Evolutionary conservation across 495 filamentous ascomycete species (phyloP), one percentile per base, ranked within the genome.

Genomic region (Daldinia loculata): DNA sequence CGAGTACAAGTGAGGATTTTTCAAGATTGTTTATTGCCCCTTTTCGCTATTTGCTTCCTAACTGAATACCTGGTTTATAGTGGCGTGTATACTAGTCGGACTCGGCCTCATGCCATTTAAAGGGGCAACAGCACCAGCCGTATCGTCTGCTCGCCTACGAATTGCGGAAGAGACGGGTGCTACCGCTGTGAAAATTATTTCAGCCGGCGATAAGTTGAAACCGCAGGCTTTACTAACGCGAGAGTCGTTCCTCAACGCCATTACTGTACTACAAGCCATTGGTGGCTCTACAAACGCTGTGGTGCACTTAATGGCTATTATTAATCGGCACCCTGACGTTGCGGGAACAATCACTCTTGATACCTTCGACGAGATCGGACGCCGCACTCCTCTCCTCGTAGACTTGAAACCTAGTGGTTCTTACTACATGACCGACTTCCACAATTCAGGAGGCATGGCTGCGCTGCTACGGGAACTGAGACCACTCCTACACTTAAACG

Each of bases 381-480:
- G 83, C 15, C 80, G 71, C 7, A 89, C 87, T 0, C 89, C 89
- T 0, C 76, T 92, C 0, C 77, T 92, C 2, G 80, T 91, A 4
- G 89, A 91, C 70, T 79, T 92, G 14, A 92, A 92, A 62, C 89
- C 89, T 4, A 89, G 87, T 63, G 89, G 89, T 4, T 82, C 87
- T 17, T 89, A 90, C 61, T 92, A 92, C 78, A 91, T 91, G 89
- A 87, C 85, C 38, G 88, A 92, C 68, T 90, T 92, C 67, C 89
- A 92, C 72, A 86, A 88, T 71, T 85, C 88, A 0, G 89, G 89
- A 6, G 89, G 89, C 48, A 91, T 91, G 87, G 66, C 82, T 24
- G 84, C 85, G 4, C 74, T 92, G 0, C 67, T 91, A 9, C 82
- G 86, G 55, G 80, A 81, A 4, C 79, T 92, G 3, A 78, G 81